Evolutionary conservation across 805 yeast genomes (phyloP).

Genomic region (Hanseniaspora jakobsenii): DNA sequence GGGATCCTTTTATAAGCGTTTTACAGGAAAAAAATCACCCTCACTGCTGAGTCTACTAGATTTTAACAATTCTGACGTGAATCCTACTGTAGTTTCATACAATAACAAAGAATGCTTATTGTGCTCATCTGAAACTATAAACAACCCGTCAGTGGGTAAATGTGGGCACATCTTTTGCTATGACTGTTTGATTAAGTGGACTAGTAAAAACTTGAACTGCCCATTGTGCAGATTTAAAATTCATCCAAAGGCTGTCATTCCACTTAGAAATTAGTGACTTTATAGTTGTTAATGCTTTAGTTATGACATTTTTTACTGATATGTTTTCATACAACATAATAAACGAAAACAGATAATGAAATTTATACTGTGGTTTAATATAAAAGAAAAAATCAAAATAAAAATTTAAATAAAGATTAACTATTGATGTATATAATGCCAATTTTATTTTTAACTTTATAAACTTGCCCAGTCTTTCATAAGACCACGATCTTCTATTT

Average conservation of each 20-base stretch:
- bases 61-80: constrained; percentile 26
- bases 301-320: too few relatives aligned
- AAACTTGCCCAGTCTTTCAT: constrained; percentile 8
- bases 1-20: too few relatives aligned
- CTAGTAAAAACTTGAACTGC: constrained; percentile 50
- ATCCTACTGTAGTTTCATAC: constrained; percentile 32
- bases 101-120: constrained; percentile 45
- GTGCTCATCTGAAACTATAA: constrained; percentile 61
- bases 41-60: not conserved
- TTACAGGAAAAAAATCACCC: too few relatives aligned
- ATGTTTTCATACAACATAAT: too few relatives aligned
- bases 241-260: constrained; percentile 37
- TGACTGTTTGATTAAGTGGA: constrained; percentile 83
- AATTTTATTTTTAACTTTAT: not conserved
- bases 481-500: constrained; percentile 9
- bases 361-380: too few relatives aligned
- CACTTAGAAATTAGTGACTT: constrained; percentile 34
- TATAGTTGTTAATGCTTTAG: too few relatives aligned
- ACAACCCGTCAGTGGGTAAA: constrained; percentile 68
- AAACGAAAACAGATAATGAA: not conserved
- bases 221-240: constrained; percentile 76
- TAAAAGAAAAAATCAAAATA: not conserved
- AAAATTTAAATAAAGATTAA: not conserved
- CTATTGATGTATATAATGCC: too few relatives aligned
- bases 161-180: constrained; percentile 95